Evolutionary conservation across 805 yeast genomes (phyloP), one percentile per base, ranked within the genome.

Genomic region (Candida yuanshanica): DNA sequence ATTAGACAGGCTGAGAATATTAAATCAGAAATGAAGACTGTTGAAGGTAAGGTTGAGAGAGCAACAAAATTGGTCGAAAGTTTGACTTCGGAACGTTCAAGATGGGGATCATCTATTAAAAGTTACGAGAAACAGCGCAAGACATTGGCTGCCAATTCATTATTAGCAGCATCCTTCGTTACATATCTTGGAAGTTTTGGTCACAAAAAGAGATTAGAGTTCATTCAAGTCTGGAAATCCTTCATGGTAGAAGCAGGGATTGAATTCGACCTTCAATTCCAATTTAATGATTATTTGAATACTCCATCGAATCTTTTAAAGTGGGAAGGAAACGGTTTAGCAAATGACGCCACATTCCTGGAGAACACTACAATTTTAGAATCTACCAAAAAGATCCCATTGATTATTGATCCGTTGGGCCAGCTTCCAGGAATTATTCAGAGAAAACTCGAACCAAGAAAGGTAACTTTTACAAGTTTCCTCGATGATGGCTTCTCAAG

Each of bases 1-100:
- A 87, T 91, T 24, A 67, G 95, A 44, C 90, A 86, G 27, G 72
- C 86, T 1, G 96, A 91, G 56, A 63, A 67, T 24, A 78, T 89
- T 33, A 90, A 85, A 57, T 51, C 66, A 1, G 91, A 87, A 53
- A 83, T 90, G 82, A 58, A 58, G 3, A 50, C 54, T 2, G 91
- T 88, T 8, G 77, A 78, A 44, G 39, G 37, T 2, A 84, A 78
- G 44, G 83, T 87, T 2, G 60, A 56, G 1, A 67, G 95, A 33
- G 83, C 96, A 43, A 60, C 74, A 43, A 56, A 65, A 11, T 65
- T 91, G 32, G 63, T 90, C 23, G 80, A 76, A 5, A 79, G 77
- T 48, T 66, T 90, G 46, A 72, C 81, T 0, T 59, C 60, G 1
- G 98, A 90, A 57, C 73, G 83, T 48, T 59, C 65, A 5, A 70